Evolutionary conservation across 2,329 filamentous ascomycete species (phyloP).

Genomic region (Penicillium sp.): DNA sequence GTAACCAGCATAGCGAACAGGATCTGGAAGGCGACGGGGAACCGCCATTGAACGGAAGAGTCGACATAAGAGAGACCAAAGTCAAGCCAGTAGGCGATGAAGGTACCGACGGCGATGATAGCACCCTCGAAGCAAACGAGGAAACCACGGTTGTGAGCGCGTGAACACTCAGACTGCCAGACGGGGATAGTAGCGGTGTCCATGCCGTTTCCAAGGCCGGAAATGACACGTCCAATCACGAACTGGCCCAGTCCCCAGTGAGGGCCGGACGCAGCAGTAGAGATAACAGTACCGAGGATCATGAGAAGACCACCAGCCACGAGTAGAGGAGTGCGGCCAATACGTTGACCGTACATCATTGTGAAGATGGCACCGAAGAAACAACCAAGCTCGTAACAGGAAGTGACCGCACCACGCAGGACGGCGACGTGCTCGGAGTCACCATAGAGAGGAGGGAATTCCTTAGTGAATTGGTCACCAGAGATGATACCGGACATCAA

Average conservation of each 20-base stretch:
- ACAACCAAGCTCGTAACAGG: conserved; percentile 54
- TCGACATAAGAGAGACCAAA: conserved; percentile 38
- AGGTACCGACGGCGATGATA: conserved; percentile 35
- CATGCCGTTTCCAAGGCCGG: conserved; percentile 42
- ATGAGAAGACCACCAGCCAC: conserved; percentile 56
- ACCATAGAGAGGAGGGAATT: conserved; percentile 24
- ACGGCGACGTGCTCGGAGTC: conserved; percentile 34
- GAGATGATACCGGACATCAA: conserved; percentile 35
- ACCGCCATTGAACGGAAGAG: conserved; percentile 42
- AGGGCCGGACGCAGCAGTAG: conserved; percentile 22
- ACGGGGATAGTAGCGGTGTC: conserved; percentile 43
- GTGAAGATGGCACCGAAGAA: conserved; percentile 37
- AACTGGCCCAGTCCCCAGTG: conserved; percentile 42
- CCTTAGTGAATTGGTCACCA: conserved; percentile 27
- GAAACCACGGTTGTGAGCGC: conserved; percentile 36
- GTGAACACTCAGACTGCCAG: conserved; percentile 41
- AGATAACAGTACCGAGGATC: conserved; percentile 35
- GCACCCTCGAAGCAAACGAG: conserved; percentile 38
- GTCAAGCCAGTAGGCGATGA: conserved; percentile 39
- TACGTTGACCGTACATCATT: conserved; percentile 28
- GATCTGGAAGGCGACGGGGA: conserved; percentile 51
- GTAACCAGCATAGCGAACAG: conserved; percentile 38
- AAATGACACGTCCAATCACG: conserved; percentile 38
- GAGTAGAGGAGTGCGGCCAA: conserved; percentile 45
- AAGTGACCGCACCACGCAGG: conserved; percentile 53